These are phyloP conservation scores for Vitis labrusca DNA, from an alignment of 164 flowering plant species.

Conservation along the genomic window DNA sequence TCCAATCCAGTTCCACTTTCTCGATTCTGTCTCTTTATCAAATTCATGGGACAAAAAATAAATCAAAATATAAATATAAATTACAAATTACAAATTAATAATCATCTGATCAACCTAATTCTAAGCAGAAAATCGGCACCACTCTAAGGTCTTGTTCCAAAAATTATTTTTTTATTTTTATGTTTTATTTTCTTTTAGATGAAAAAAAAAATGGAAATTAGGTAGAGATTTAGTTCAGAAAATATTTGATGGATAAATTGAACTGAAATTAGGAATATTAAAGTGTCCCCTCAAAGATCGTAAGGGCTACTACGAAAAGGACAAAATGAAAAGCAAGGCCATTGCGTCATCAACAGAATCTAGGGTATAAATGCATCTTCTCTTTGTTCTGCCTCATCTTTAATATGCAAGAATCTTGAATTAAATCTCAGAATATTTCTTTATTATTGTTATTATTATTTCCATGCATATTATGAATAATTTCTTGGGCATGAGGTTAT, in stretches of 20 bases:
- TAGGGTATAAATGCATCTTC: slow-evolving; percentile 2
- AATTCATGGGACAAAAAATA: slow-evolving; percentile 4
- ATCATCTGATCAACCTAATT: too few species aligned
- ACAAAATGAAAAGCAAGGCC: background rate
- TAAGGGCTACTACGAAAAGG: background rate
- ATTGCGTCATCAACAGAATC: background rate
- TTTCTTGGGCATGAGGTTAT: too few species aligned
- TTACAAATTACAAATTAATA: background rate
- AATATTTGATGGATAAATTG: too few species aligned
- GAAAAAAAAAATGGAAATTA: too few species aligned
- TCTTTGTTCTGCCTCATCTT: slow-evolving; percentile 2
- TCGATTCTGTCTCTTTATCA: slow-evolving; percentile 19
- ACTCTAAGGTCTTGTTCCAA: too few species aligned
- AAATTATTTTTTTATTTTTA: too few species aligned
- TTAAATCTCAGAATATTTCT: background rate
- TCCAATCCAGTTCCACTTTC: slow-evolving; percentile 22
- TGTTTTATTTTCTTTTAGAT: too few species aligned
- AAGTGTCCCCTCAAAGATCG: background rate
- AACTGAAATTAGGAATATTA: background rate
- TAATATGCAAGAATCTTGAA: background rate
- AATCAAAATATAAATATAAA: background rate
- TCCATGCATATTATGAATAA: too few species aligned
- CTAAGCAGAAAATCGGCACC: too few species aligned
- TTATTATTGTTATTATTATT: too few species aligned
- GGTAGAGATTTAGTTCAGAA: too few species aligned